Evolutionary conservation across 495 filamentous ascomycete genomes (phyloP).

Genomic region (Lepraria neglecta): DNA sequence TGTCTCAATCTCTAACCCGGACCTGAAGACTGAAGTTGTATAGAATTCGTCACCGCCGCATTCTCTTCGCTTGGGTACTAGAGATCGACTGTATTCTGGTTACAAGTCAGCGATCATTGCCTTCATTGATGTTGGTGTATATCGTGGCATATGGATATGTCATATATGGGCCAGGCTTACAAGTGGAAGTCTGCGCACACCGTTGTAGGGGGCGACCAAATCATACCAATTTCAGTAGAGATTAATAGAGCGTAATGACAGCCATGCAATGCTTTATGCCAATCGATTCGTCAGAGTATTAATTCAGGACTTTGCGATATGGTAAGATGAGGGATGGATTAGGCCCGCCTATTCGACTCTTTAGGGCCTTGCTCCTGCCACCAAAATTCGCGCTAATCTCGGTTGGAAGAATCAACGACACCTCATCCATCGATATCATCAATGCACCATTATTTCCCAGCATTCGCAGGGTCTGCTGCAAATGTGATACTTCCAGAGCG

Average conservation of each 20-base stretch:
- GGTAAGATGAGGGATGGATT: conserved; percentile 1
- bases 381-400: conserved; percentile 23
- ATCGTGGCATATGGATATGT: conserved; percentile 1
- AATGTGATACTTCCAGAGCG: neutral
- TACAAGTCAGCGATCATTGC: conserved; percentile 8
- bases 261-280: neutral
- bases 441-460: neutral
- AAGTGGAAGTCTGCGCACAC: neutral
- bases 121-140: neutral
- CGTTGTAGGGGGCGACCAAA: neutral
- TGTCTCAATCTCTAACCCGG: conserved; percentile 12
- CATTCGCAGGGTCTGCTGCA: neutral
- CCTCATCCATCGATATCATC: conserved; percentile 10
- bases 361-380: conserved; percentile 20
- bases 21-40: conserved; percentile 5
- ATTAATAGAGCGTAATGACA: neutral
- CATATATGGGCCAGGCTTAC: conserved; percentile 10
- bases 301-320: conserved; percentile 5
- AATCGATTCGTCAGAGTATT: conserved; percentile 1
- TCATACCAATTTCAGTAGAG: neutral
- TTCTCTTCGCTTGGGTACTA: neutral
- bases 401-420: conserved; percentile 24
- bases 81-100: conserved; percentile 8
- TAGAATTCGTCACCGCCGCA: conserved; percentile 6
- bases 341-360: conserved; percentile 5